Conservation (phyloP, 176 grass and related monocot species). For the Triticum timopheevii region DNA sequence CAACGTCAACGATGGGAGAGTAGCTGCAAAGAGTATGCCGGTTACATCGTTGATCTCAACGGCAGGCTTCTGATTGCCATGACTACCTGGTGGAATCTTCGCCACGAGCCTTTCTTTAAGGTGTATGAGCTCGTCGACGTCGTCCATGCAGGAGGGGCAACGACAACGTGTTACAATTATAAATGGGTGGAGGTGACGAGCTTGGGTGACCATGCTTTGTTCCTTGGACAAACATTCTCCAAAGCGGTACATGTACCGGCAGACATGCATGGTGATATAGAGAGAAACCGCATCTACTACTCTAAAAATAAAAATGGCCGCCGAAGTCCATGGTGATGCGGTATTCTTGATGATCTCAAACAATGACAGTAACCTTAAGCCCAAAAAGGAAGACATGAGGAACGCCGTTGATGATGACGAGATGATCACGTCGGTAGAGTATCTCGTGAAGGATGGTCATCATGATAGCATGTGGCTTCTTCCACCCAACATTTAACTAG, state of each 20-base stretch:
- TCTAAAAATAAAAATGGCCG: neutral
- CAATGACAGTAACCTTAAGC: neutral
- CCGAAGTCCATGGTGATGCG: neutral
- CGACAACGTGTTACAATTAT: no score
- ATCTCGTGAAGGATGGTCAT: neutral
- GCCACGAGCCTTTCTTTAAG: no score
- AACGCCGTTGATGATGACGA: neutral
- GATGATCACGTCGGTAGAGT: neutral
- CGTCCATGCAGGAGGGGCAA: no score
- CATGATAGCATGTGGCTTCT: conserved; percentile 5
- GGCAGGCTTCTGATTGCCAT: no score
- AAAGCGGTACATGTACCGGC: neutral
- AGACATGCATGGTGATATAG: neutral
- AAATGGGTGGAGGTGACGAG: neutral
- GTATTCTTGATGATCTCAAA: neutral
- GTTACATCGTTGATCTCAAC: no score
- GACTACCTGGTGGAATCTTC: no score
- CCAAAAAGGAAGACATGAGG: neutral
- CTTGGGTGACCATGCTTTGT: neutral
- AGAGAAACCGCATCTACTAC: neutral
- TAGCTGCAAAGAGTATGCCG: no score
- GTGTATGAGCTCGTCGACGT: no score
- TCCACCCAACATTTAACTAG: neutral
- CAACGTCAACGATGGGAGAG: no score
- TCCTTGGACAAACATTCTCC: neutral